phyloP scores from a whole-genome alignment of 78 protist species.

The Dictyostelium intermedium region DNA sequence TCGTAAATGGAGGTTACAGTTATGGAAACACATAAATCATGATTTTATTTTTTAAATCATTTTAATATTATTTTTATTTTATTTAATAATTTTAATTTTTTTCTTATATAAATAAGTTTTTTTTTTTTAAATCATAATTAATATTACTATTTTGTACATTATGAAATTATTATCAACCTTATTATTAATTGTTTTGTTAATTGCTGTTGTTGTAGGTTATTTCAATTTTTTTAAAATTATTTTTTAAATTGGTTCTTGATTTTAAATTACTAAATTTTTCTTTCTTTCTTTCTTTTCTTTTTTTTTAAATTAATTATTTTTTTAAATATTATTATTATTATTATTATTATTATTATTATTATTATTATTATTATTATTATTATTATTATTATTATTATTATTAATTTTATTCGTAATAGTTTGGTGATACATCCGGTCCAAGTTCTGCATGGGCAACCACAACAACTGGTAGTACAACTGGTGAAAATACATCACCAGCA shows the following conservation, averaged over 20 bases:
- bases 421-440: neutral
- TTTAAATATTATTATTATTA: too few species aligned
- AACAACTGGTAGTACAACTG: neutral
- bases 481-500: neutral
- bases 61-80: too few species aligned
- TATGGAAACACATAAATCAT: neutral
- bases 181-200: neutral
- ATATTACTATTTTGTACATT: neutral
- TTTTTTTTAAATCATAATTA: neutral
- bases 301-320: neutral
- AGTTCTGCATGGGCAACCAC: conserved; percentile 12
- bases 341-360: too few species aligned
- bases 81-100: too few species aligned
- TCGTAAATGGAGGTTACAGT: neutral
- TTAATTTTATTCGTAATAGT: too few species aligned
- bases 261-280: neutral
- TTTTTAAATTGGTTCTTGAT: neutral
- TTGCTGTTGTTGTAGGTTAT: neutral
- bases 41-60: neutral
- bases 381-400: too few species aligned
- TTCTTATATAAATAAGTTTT: too few species aligned
- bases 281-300: neutral
- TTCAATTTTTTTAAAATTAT: neutral
- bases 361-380: too few species aligned
- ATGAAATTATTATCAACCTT: neutral